A percentile compares a stretch with the other conserved stretches of the same genome.
Evolutionary conservation across 2,329 filamentous ascomycete genomes (phyloP).

Genomic region (Penicillium digitatum): DNA sequence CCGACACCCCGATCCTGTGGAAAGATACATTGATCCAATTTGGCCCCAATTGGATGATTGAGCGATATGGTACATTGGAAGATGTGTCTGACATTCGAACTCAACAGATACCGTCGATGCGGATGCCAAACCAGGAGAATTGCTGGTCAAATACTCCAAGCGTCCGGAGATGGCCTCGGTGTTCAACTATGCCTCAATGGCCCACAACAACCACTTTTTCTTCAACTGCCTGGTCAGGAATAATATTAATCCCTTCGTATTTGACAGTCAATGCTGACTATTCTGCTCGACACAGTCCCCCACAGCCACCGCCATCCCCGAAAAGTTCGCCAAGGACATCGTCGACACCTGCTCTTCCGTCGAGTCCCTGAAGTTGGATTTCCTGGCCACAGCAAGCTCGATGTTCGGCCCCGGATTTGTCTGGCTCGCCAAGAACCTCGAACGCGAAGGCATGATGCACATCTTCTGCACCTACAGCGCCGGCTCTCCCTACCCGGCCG

Average conservation of each 20-base stretch:
- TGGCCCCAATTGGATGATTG: background rate
- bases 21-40: background rate
- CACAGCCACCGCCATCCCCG: slow-evolving; percentile 51
- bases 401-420: slow-evolving; percentile 99
- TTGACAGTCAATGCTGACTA: slow-evolving; percentile 6
- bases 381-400: slow-evolving; percentile 72
- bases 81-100: background rate
- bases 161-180: slow-evolving; percentile 70
- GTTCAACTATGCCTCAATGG: slow-evolving; percentile 97
- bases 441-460: slow-evolving; percentile 50
- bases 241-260: too few species aligned
- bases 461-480: slow-evolving; percentile 88
- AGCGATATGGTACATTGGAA: background rate
- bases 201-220: slow-evolving; percentile 74
- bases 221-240: slow-evolving; percentile 45
- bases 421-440: slow-evolving; percentile 71
- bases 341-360: slow-evolving; percentile 72
- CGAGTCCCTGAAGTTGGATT: slow-evolving; percentile 73
- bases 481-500: slow-evolving; percentile 79
- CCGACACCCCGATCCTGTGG: slow-evolving; percentile 21
- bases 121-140: slow-evolving; percentile 58
- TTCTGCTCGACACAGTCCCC: slow-evolving; percentile 34
- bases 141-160: slow-evolving; percentile 72
- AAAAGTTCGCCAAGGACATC: slow-evolving; percentile 57
- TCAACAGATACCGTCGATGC: slow-evolving; percentile 61